Evolutionary conservation across 164 flowering plant species (phyloP).

Genomic region (Malania oleifera): DNA sequence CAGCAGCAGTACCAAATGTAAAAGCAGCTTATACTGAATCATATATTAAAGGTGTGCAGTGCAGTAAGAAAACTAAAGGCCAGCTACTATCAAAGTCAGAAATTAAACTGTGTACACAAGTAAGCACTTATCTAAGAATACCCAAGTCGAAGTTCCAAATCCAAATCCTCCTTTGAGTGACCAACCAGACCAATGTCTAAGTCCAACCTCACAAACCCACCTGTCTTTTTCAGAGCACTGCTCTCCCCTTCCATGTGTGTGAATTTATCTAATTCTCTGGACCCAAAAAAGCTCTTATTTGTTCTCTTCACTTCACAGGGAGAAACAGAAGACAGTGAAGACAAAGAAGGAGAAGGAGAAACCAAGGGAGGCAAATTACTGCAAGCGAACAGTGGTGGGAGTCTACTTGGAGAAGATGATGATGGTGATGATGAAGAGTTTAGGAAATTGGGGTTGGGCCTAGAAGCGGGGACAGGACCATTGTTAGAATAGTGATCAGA

Average conservation of each 20-base stretch:
- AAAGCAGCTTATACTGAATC: too few species aligned
- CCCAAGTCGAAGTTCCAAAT: constrained; percentile 72
- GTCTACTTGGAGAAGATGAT: constrained; percentile 14
- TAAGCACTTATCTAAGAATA: constrained; percentile 17
- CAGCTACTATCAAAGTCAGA: too few species aligned
- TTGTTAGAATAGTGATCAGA: constrained; percentile 19
- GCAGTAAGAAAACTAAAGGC: too few species aligned
- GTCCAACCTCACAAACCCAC: constrained; percentile 31
- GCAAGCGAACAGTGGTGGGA: constrained; percentile 4
- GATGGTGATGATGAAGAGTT: constrained; percentile 8
- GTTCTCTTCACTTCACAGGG: constrained; percentile 14
- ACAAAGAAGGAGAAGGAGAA: constrained; percentile 18
- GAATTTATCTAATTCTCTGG: constrained; percentile 10
- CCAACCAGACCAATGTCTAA: constrained; percentile 38
- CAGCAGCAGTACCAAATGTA: background rate
- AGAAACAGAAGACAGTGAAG: constrained; percentile 20
- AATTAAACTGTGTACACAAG: too few species aligned
- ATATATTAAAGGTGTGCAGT: too few species aligned
- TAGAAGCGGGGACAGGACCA: constrained; percentile 4
- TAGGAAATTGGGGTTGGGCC: constrained; percentile 26
- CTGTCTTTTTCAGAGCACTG: constrained; percentile 17
- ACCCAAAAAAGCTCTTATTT: constrained; percentile 15
- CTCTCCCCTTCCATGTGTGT: constrained; percentile 9
- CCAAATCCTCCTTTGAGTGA: constrained; percentile 36
- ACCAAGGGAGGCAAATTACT: constrained; percentile 14